phyloP scores from a whole-genome alignment of 1,284 basidiomycete genomes.

The Moniliophthora roreri region DNA sequence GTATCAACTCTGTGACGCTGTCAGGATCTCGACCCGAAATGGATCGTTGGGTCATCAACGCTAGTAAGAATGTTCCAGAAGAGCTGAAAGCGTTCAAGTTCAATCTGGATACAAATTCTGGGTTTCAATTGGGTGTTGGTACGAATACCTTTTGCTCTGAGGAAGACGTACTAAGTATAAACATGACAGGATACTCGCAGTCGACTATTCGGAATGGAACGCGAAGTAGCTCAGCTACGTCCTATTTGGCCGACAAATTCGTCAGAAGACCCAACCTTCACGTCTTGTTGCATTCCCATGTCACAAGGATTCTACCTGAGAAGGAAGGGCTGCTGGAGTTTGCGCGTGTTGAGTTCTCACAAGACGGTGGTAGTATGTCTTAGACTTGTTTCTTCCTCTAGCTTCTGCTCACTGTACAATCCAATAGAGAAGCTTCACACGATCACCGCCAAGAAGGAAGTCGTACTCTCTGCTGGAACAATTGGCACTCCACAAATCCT shows the following conservation, averaged over 20 bases:
- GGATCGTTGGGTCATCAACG: conserved; percentile 11
- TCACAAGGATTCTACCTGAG: conserved; percentile 14
- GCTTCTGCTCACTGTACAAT: not conserved
- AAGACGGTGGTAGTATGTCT: conserved; percentile 21
- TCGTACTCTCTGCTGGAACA: conserved; percentile 25
- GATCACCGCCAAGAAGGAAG: conserved; percentile 20
- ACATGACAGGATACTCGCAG: conserved; percentile 11
- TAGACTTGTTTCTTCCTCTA: conserved; percentile 23
- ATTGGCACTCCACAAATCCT: conserved; percentile 27
- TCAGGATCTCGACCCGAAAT: conserved; percentile 4
- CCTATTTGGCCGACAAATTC: conserved; percentile 17
- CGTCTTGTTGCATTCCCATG: conserved; percentile 20
- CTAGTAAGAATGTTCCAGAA: conserved; percentile 9
- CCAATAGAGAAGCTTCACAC: not conserved
- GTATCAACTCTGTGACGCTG: conserved; percentile 14
- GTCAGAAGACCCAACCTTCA: conserved; percentile 21
- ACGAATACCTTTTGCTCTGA: not conserved
- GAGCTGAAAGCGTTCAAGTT: conserved; percentile 17
- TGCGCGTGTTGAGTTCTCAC: conserved; percentile 3
- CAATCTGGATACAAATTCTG: conserved; percentile 20
- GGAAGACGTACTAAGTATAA: not conserved
- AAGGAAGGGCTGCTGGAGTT: not conserved
- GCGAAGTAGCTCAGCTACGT: conserved; percentile 23
- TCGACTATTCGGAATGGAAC: conserved; percentile 16
- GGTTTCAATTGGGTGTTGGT: conserved; percentile 21